Conservation (phyloP, 495 filamentous ascomycete species). For the Patellaria atrata region DNA sequence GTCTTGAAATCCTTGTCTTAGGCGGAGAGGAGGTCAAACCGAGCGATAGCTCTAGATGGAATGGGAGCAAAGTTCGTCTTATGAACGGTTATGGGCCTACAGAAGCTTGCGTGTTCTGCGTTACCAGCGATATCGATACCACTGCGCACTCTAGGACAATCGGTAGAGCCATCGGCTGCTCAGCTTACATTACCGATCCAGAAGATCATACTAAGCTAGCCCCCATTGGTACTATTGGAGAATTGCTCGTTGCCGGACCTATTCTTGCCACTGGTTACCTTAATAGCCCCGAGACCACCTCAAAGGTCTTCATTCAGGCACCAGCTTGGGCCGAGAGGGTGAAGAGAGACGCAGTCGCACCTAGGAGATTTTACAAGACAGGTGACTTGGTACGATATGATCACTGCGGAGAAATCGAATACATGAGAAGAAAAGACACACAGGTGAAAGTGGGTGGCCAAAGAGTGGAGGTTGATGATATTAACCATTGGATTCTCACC, state of each 20-base stretch:
- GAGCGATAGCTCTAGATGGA: too few species aligned
- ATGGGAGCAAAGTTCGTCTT: too few species aligned
- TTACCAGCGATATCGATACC: not conserved
- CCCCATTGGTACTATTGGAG: conserved; percentile 33
- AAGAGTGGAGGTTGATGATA: conserved; percentile 33
- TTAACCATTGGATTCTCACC: conserved; percentile 16
- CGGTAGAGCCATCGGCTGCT: conserved; percentile 21
- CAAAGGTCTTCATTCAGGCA: conserved; percentile 21
- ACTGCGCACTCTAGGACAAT: conserved; percentile 16
- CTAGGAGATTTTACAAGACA: conserved; percentile 27
- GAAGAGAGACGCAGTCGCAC: too few species aligned
- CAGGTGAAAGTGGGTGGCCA: conserved; percentile 37
- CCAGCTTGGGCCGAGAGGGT: conserved; percentile 6
- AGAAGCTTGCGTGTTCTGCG: conserved; percentile 6
- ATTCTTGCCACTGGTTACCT: conserved; percentile 29
- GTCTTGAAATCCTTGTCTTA: conserved; percentile 18
- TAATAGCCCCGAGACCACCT: conserved; percentile 22
- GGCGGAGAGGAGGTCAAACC: conserved; percentile 13
- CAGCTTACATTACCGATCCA: conserved; percentile 20
- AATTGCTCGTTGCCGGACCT: conserved; percentile 34
- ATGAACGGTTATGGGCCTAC: conserved; percentile 9
- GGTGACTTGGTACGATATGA: conserved; percentile 28
- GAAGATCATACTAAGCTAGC: conserved; percentile 28
- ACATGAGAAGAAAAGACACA: conserved; percentile 31
- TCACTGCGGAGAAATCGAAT: conserved; percentile 28